Evolutionary conservation across 1,139 yeast genomes (phyloP), one percentile per base, ranked within the genome.

Genomic region (Candida sojae): DNA sequence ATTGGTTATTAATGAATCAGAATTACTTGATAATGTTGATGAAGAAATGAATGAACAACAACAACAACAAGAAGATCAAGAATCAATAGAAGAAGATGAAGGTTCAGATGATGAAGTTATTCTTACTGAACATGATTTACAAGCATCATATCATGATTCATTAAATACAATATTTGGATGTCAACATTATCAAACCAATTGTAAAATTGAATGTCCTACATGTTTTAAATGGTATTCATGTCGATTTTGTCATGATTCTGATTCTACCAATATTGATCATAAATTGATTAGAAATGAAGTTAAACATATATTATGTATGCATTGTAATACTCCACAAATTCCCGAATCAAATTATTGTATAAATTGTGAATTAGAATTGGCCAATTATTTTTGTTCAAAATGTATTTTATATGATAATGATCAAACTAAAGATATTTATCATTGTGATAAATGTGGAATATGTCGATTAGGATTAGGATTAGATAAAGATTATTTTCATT

Each of bases 391-490:
- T 62, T 92, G 98, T 65, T 72, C 71, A 11, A 80, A 75, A 45
- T 92, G 98, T 70, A 84, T 84, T 51, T 75, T 92, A 34, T 92
- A 88, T 74, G 97, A 89, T 61, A 87, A 90, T 61, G 96, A 90
- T 60, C 79, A 84, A 12, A 71, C 77, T 40, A 90, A 90, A 61
- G 86, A 86, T 53, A 91, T 92, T 28, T 92, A 91, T 63, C 98
- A 92, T 63, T 92, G 98, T 64, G 88, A 84, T 55, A 88, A 86
- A 57, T 92, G 98, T 71, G 97, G 96, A 0, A 89, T 92, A 47
- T 92, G 98, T 62, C 80, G 97, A 11, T 75, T 92, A 23, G 98
- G 98, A 1, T 74, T 87, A 36, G 97, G 97, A 0, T 67, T 90
- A 29, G 96, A 89, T 21, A 86, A 86, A 56, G 97, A 92, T 65